phyloP scores from a whole-genome alignment of 1,284 basidiomycete species.

The Ustilago lituana region DNA sequence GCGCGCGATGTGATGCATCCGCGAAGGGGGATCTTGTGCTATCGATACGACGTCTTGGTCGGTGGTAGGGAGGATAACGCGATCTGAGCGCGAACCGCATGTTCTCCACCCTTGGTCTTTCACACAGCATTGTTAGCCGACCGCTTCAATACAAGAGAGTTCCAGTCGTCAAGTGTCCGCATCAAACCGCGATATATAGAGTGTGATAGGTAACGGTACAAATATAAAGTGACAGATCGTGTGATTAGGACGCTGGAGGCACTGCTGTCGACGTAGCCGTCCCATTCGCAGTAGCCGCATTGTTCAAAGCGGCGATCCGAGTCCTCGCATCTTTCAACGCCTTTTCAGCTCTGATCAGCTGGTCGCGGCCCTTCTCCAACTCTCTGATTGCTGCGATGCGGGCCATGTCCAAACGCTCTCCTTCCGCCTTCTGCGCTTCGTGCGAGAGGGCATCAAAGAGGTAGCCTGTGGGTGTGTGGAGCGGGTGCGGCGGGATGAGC shows the following conservation, averaged over 20 bases:
- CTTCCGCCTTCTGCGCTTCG: constrained; percentile 85
- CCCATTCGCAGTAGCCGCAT: constrained; percentile 1
- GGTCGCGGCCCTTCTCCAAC: constrained; percentile 63
- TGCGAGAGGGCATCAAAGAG: constrained; percentile 73
- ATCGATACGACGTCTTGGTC: constrained; percentile 23
- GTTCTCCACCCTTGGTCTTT: neutral
- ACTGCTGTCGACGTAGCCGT: neutral
- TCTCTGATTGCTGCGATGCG: constrained; percentile 73
- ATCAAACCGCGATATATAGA: no score
- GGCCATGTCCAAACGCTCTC: constrained; percentile 80
- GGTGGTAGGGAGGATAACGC: constrained; percentile 1
- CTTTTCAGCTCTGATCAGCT: constrained; percentile 64
- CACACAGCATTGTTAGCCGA: no score
- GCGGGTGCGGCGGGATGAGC: constrained; percentile 53
- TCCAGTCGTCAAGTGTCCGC: no score
- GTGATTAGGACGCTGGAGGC: neutral
- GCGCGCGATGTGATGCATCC: constrained; percentile 44
- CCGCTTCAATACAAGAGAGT: no score
- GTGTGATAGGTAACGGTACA: no score
- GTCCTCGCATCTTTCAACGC: constrained; percentile 54
- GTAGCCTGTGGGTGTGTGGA: constrained; percentile 62
- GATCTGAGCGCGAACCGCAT: neutral
- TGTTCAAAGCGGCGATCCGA: constrained; percentile 23
- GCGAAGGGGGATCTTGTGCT: constrained; percentile 37
- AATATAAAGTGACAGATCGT: no score